A percentile compares a stretch with the other conserved stretches of the same genome.
Conservation (phyloP, 306 rosid species). For the Cajanus cajan region DNA sequence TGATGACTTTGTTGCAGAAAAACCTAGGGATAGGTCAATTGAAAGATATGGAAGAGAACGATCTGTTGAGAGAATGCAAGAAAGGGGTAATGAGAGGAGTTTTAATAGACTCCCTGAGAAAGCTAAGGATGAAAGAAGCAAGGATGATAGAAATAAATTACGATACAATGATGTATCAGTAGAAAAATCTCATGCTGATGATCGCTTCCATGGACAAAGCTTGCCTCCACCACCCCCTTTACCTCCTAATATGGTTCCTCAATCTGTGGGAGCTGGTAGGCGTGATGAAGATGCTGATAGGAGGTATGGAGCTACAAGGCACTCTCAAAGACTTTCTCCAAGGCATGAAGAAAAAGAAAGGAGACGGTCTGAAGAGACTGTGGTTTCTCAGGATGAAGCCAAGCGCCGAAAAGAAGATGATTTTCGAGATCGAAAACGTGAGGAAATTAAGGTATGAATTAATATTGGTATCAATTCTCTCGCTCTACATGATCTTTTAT, state of each 20-base stretch:
- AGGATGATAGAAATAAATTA: conserved; percentile 78
- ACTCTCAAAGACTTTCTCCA: conserved; percentile 90
- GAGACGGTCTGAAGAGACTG: conserved; percentile 83
- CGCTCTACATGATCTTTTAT: conserved; percentile 7
- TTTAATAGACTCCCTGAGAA: conserved; percentile 73
- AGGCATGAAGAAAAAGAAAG: conserved; percentile 96
- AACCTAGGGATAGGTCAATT: conserved; percentile 78
- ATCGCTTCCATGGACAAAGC: conserved; percentile 87
- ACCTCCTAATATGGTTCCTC: conserved; percentile 94
- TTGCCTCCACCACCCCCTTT: conserved; percentile 99
- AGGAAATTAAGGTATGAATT: conserved; percentile 77
- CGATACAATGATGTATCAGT: conserved; percentile 61
- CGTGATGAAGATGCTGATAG: conserved; percentile 95
- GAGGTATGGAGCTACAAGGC: conserved; percentile 84
- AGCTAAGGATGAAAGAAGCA: conserved; percentile 73
- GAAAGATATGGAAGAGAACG: conserved; percentile 93
- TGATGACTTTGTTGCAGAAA: conserved; percentile 70
- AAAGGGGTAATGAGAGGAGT: conserved; percentile 73
- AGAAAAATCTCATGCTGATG: conserved; percentile 83
- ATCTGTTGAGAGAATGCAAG: conserved; percentile 84
- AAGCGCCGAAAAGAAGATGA: conserved; percentile 96
- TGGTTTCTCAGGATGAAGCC: conserved; percentile 76
- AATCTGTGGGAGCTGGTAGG: conserved; percentile 80
- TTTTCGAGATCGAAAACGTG: conserved; percentile 92
- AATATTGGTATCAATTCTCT: neutral